phyloP scores from a whole-genome alignment of 306 rosid genomes.

The Pterocarpus macrocarpus region DNA sequence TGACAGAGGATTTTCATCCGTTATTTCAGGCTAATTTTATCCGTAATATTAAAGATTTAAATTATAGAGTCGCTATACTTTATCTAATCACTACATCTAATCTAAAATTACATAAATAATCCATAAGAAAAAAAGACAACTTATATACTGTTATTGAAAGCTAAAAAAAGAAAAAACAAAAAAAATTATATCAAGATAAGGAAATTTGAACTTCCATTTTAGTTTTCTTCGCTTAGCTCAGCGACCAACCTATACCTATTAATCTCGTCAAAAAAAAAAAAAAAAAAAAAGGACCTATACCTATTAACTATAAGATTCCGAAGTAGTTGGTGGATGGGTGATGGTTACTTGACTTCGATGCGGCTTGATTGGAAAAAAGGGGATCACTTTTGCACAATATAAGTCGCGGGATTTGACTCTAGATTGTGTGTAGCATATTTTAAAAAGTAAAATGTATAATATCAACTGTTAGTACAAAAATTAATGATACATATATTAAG shows the following conservation, averaged over 20 bases:
- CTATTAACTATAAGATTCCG: constrained; percentile 33
- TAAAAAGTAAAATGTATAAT: too few species aligned
- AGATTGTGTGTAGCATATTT: background rate
- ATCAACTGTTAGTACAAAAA: too few species aligned
- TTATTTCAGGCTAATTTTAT: too few species aligned
- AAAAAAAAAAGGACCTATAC: background rate
- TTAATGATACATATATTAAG: too few species aligned
- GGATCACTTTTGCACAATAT: background rate
- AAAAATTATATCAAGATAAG: background rate
- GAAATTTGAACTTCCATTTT: constrained; percentile 19
- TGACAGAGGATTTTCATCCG: too few species aligned
- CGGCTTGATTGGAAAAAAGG: constrained; percentile 7
- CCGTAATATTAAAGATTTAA: too few species aligned
- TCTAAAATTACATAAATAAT: too few species aligned
- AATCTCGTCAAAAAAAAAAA: background rate
- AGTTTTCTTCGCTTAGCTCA: constrained; percentile 35
- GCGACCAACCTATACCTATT: constrained; percentile 30
- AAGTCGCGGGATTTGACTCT: background rate
- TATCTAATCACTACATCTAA: too few species aligned
- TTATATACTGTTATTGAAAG: constrained; percentile 21
- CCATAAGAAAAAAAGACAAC: background rate
- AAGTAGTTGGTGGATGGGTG: constrained; percentile 39
- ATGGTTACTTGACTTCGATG: constrained; percentile 34
- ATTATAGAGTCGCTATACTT: too few species aligned
- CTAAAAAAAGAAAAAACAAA: background rate